Base-by-base conservation (phyloP, 306 rosid genomes). In the Cicer arietinum region DNA sequence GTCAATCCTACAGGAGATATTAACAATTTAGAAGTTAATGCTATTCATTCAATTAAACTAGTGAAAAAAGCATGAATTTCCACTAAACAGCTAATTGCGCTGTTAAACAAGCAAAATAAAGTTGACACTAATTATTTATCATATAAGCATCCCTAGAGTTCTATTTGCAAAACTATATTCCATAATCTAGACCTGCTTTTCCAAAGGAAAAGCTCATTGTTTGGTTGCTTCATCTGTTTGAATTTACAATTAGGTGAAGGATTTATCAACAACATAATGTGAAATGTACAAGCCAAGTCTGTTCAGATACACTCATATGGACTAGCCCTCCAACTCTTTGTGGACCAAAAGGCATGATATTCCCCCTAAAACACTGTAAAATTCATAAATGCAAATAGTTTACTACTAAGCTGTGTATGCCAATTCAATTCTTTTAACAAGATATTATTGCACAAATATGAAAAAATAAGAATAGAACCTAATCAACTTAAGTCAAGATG, bases 1-100 rank as follows among this genome's bases (percentile, higher is more conserved):
- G 78, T 87, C 91, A 77, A 87, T 74, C 80, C 94, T 89, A 84
- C 77, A 77, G 35, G 41, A 53, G 51, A 79, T 40, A 77, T 67
- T 71, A 59, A 72, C 51, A 56, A 76, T 51, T 57, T 45, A 69
- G 71, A 61, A 43, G 17, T 77, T 54, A 62, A 47, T 46, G 64
- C 22, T 43, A 59, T 42, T 10, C 59, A 40, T 71, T 46, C 50
- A 80, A 70, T n/a, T 22, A 69, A 81, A 43, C 42, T 40, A 61
- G 67, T 30, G 60, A 45, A 83, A 42, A 47, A 20, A 40, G 62
- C 43, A 60, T 30, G 58, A 56, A 10, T 46, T 66, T 70, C 61
- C 51, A 35, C 48, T 8, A 14, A 70, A 43, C 54, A 60, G 59
- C 44, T 44, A 59, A 67, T 40, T 22, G 39, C 53, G 40, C 43